Evolutionary conservation across 108 stramenopile species (phyloP).

Genomic region (Skeletonema costatum): DNA sequence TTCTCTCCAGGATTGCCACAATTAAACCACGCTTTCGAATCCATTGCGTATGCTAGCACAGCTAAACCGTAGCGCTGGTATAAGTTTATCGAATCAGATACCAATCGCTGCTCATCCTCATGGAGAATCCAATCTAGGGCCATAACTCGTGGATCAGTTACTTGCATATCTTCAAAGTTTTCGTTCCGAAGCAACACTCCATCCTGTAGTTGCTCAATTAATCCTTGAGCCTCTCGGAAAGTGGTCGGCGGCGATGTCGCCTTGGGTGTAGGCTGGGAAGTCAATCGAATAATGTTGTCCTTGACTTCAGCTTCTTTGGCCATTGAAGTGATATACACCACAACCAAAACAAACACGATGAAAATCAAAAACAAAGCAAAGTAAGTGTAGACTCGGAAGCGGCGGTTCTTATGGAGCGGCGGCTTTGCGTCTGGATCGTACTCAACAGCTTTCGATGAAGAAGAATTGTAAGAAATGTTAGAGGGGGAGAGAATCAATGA

Average conservation of each 20-base stretch:
- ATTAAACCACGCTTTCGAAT: conserved; percentile 10
- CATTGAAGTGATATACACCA: conserved; percentile 15
- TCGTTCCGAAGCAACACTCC: conserved; percentile 21
- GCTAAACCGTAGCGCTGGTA: conserved; percentile 25
- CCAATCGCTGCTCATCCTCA: conserved; percentile 18
- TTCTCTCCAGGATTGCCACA: neutral
- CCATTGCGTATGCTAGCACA: conserved; percentile 23
- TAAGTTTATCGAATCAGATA: neutral
- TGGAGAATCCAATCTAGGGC: conserved; percentile 39
- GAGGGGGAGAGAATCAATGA: neutral
- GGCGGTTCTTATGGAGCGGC: conserved; percentile 57
- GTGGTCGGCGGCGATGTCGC: conserved; percentile 31
- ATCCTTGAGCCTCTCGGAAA: conserved; percentile 27
- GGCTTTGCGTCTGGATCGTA: conserved; percentile 75
- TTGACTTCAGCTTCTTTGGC: neutral
- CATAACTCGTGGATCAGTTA: conserved; percentile 7
- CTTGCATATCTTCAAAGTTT: conserved; percentile 14
- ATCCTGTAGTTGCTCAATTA: conserved; percentile 39
- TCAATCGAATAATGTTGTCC: neutral
- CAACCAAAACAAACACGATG: conserved; percentile 35
- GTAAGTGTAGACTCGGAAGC: conserved; percentile 58
- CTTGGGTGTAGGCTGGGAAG: neutral
- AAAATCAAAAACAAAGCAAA: conserved; percentile 37
- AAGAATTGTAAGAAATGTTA: neutral
- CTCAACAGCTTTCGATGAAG: conserved; percentile 55